Evolutionary conservation across 495 filamentous ascomycete species (phyloP), one percentile per base, ranked within the genome.

Genomic region (Tuber indicum): DNA sequence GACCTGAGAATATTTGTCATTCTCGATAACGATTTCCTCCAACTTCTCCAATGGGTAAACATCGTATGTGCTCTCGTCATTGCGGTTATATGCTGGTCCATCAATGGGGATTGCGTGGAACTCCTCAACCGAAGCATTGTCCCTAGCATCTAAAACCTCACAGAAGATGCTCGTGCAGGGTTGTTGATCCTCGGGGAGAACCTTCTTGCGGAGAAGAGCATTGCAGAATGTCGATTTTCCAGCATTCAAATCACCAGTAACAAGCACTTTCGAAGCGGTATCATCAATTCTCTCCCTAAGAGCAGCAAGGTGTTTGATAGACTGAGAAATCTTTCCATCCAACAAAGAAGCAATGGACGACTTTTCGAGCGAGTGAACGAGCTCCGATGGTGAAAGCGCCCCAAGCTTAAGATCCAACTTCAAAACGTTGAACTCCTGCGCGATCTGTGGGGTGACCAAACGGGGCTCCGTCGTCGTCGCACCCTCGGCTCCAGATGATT

Each of bases 221-320:
- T 99, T 99, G 86, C 96, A 99, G 80, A 99, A 98, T 8, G 96
- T 98, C 17, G 96, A 99, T 83, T 99, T 99, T 82, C 96, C 96
- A 21, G 96, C 95, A 84, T 99, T 99, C 72, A 98, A 84, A 85
- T 99, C 96, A 81, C 96, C 96, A 19, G 96, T 99, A n/a, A 99
- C 91, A 80, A 99, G 83, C 23, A 99, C 96, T 85, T 98, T 99
- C 85, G 96, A 98, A 4, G 95, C 93, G 0, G 92, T 98, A 85
- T 99, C 96, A 82, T 98, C 95, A 73, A 99, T 99, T 73, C 96
- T 90, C 78, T 98, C 96, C 76, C 93, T 91, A 66, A 99, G 87
- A 5, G 91, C 89, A 69, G 92, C 86, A 10, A 99, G 88, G 86
- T 99, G 96, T 82, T 94, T 93, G 84, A 98, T 90, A 84, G 92